Percentiles rank a stretch among this genome's conserved stretches.
These are phyloP conservation scores for Colletotrichum euphorbiae DNA, from an alignment of 2,329 filamentous ascomycete species.

Conservation along the genomic window DNA sequence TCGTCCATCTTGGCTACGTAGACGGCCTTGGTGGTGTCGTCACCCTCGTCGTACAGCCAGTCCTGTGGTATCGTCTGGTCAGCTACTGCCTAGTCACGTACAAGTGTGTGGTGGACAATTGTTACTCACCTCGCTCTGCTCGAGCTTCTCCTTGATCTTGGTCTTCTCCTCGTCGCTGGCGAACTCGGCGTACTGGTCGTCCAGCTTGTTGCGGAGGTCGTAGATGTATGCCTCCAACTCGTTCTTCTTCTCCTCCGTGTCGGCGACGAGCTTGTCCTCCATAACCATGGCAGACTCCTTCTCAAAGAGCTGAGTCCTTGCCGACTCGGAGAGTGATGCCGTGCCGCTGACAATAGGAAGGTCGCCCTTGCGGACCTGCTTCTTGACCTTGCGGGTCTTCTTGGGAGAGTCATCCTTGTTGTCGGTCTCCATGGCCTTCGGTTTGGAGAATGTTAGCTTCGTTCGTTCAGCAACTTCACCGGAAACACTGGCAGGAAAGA, in stretches of 20 bases:
- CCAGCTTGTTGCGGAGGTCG: slow-evolving; percentile 93
- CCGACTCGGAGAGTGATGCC: slow-evolving; percentile 76
- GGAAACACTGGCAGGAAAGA: neutral
- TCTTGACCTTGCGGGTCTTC: slow-evolving; percentile 98
- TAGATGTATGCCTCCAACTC: slow-evolving; percentile 98
- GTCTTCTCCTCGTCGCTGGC: slow-evolving; percentile 93
- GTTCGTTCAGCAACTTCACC: slow-evolving; percentile 17
- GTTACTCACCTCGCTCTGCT: slow-evolving; percentile 81
- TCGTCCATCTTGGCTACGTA: slow-evolving; percentile 97
- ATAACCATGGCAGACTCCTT: slow-evolving; percentile 92
- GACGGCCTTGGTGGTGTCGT: slow-evolving; percentile 92
- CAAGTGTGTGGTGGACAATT: too few species aligned
- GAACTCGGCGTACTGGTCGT: slow-evolving; percentile 90
- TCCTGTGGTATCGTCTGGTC: slow-evolving; percentile 69
- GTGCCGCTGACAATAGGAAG: slow-evolving; percentile 88
- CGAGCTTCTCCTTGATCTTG: slow-evolving; percentile 85
- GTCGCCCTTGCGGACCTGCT: slow-evolving; percentile 98
- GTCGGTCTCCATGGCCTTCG: slow-evolving; percentile 88
- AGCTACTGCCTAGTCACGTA: slow-evolving; percentile 30
- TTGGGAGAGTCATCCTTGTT: slow-evolving; percentile 75
- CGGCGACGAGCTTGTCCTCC: slow-evolving; percentile 97
- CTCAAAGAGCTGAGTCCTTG: slow-evolving; percentile 78
- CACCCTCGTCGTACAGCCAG: slow-evolving; percentile 98
- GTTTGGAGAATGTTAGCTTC: slow-evolving; percentile 44
- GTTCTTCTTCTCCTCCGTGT: slow-evolving; percentile 99